Conservation (phyloP, 371 early-diverging fungal species). For the Lichtheimia ramosa region DNA sequence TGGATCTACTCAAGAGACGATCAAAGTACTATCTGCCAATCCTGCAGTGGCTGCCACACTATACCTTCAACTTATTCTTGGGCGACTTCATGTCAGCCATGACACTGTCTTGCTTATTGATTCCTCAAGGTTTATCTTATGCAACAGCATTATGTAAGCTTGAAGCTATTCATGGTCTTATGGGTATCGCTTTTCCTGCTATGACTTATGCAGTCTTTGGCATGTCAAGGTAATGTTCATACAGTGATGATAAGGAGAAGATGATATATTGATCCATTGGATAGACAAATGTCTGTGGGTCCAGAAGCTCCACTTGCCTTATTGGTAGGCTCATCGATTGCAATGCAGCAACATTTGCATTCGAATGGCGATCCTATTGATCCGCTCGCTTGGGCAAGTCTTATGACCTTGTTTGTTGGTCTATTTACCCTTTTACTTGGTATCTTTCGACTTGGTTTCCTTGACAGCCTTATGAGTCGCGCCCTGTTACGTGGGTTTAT, state of each 20-base stretch:
- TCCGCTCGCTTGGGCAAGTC: constrained; percentile 52
- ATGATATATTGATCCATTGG: not conserved
- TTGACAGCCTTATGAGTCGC: constrained; percentile 92
- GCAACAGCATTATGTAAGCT: constrained; percentile 81
- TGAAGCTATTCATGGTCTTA: constrained; percentile 86
- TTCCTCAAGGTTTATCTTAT: constrained; percentile 92
- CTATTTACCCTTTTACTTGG: constrained; percentile 83
- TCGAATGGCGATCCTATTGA: constrained; percentile 23
- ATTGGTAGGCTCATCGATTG: constrained; percentile 26
- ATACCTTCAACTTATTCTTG: constrained; percentile 49
- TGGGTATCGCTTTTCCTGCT: constrained; percentile 79
- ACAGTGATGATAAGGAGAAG: not conserved
- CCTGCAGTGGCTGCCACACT: constrained; percentile 84
- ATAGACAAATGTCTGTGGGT: constrained; percentile 64
- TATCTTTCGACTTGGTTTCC: constrained; percentile 89
- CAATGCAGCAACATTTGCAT: constrained; percentile 31
- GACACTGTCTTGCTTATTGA: constrained; percentile 83
- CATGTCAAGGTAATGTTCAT: constrained; percentile 69
- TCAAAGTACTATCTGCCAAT: constrained; percentile 89
- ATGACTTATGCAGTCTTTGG: constrained; percentile 87
- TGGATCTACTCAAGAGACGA: constrained; percentile 51
- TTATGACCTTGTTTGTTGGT: constrained; percentile 81
- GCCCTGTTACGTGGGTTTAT: constrained; percentile 92
- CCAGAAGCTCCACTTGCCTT: constrained; percentile 24
- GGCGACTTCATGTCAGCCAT: constrained; percentile 83